Evolutionary conservation across 257 asterid genomes (phyloP).

Genomic region (Marsdenia floribunda): DNA sequence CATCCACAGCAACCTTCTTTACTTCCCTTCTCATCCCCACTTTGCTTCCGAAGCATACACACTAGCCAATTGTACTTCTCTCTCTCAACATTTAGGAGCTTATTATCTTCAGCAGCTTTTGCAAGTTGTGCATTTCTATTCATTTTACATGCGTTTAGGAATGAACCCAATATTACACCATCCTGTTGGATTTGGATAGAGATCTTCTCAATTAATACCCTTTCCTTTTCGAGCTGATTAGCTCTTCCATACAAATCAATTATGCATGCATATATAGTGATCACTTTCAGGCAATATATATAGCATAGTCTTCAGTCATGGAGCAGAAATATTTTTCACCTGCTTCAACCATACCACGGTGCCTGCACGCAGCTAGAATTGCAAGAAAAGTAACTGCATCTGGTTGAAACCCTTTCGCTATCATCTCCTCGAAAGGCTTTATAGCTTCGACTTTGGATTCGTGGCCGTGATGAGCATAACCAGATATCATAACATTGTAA

Average conservation of each 20-base stretch:
- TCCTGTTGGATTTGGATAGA: constrained; percentile 59
- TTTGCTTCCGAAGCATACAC: constrained; percentile 67
- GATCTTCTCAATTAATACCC: constrained; percentile 48
- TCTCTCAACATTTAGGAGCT: constrained; percentile 50
- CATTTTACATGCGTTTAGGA: constrained; percentile 68
- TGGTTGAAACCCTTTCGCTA: constrained; percentile 40
- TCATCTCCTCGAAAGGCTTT: constrained; percentile 55
- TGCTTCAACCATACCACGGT: constrained; percentile 54
- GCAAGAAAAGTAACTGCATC: constrained; percentile 76
- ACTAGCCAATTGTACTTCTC: constrained; percentile 69
- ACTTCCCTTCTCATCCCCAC: constrained; percentile 81
- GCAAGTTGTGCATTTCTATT: constrained; percentile 61
- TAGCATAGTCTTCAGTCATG: constrained; percentile 52
- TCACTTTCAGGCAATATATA: constrained; percentile 63
- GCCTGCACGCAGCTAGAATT: constrained; percentile 82
- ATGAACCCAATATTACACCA: constrained; percentile 56
- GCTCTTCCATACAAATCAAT: constrained; percentile 90
- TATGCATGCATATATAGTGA: constrained; percentile 94
- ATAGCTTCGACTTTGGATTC: constrained; percentile 41
- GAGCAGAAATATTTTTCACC: constrained; percentile 63
- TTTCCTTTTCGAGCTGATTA: constrained; percentile 64
- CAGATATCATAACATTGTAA: constrained; percentile 80
- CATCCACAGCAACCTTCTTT: constrained; percentile 71
- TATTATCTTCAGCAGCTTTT: constrained; percentile 52
- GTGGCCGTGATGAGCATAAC: constrained; percentile 79